Conservation (phyloP, 176 grass and related monocot species). For the Musa itinerans region DNA sequence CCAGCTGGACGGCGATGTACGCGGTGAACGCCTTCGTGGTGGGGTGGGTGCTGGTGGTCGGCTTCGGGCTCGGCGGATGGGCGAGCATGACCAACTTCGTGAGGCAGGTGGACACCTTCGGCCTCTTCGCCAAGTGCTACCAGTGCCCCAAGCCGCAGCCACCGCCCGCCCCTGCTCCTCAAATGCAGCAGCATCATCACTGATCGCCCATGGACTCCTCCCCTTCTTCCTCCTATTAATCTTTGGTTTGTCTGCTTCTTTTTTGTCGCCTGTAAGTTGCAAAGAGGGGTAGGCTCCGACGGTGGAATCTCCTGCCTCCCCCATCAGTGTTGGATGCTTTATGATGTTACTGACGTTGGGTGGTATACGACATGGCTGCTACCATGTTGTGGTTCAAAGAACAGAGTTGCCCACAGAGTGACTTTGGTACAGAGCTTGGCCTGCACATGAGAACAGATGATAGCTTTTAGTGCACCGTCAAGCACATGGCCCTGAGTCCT, state of each 20-base stretch:
- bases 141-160: conserved; percentile 57
- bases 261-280: conserved; percentile 4
- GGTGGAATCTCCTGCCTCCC: neutral
- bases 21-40: conserved; percentile 64
- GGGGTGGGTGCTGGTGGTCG: conserved; percentile 72
- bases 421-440: too few relatives aligned
- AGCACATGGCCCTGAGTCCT: too few relatives aligned
- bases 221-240: neutral
- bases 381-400: too few relatives aligned
- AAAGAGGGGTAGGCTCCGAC: neutral
- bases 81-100: conserved; percentile 81
- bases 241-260: neutral
- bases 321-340: neutral
- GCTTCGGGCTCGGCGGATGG: conserved; percentile 83
- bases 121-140: conserved; percentile 88
- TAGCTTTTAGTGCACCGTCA: too few relatives aligned
- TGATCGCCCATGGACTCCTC: neutral
- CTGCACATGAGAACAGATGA: too few relatives aligned
- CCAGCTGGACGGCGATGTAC: conserved; percentile 82
- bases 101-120: conserved; percentile 73
- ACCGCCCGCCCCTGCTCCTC: neutral
- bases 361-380: too few relatives aligned
- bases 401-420: too few relatives aligned
- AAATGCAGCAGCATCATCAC: neutral
- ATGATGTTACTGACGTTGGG: too few relatives aligned